Percentiles rank a stretch among this genome's conserved stretches.
These are phyloP conservation scores for Fusarium sterilihyphosum DNA, from an alignment of 2,329 filamentous ascomycete genomes.

Conservation along the genomic window DNA sequence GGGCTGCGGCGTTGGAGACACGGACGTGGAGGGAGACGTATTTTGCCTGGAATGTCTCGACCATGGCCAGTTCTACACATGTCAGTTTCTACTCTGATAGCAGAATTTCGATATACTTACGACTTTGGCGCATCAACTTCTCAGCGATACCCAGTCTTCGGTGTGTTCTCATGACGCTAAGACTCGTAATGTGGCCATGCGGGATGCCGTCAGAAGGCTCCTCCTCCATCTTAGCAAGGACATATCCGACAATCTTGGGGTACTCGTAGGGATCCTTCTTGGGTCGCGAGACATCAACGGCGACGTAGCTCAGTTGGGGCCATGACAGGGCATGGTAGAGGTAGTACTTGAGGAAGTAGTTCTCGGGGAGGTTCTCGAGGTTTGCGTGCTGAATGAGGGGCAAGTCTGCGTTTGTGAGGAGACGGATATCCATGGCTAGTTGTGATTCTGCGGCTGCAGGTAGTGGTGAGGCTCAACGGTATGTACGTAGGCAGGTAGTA, in stretches of 20 bases:
- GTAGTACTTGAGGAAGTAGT: constrained; percentile 99
- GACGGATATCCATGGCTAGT: constrained; percentile 86
- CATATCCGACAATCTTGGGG: constrained; percentile 97
- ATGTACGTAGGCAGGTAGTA: background rate
- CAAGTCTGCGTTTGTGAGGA: constrained; percentile 84
- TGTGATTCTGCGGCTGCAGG: background rate
- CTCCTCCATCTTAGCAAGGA: constrained; percentile 99
- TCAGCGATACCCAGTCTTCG: constrained; percentile 90
- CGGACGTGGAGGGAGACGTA: constrained; percentile 98
- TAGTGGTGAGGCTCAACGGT: constrained; percentile 14
- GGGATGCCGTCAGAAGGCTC: constrained; percentile 90
- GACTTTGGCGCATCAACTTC: constrained; percentile 96
- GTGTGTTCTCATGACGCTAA: constrained; percentile 97
- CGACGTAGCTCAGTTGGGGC: constrained; percentile 97
- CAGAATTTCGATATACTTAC: constrained; percentile 61
- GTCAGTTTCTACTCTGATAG: background rate
- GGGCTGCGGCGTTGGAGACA: constrained; percentile 89
- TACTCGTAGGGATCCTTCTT: constrained; percentile 84
- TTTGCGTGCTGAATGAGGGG: constrained; percentile 97
- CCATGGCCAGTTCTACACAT: constrained; percentile 86
- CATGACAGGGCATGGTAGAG: constrained; percentile 98
- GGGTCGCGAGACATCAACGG: constrained; percentile 87
- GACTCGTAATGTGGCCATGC: constrained; percentile 94
- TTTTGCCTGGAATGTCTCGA: constrained; percentile 88
- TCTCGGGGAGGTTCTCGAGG: constrained; percentile 98